These are phyloP conservation scores for Apodospora peruviana DNA, from an alignment of 495 filamentous ascomycete genomes.

Conservation along the genomic window DNA sequence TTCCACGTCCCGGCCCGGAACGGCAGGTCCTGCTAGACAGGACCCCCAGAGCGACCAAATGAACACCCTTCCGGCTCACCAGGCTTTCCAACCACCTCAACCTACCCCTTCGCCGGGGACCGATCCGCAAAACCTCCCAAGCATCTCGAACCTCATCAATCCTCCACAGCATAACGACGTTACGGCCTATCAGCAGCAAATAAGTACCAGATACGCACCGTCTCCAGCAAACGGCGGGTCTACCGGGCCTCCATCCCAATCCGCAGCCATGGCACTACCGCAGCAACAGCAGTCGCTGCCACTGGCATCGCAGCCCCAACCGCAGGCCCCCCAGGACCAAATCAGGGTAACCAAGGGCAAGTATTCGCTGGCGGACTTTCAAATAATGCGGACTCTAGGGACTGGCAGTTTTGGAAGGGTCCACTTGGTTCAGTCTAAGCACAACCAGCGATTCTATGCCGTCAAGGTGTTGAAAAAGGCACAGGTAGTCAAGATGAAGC, in stretches of 20 bases:
- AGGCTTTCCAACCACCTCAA: conserved; percentile 18
- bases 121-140: conserved; percentile 54
- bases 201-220: conserved; percentile 7
- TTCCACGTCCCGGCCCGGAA: background rate
- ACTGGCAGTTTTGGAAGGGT: conserved; percentile 97
- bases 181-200: conserved; percentile 20
- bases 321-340: conserved; percentile 14
- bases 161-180: conserved; percentile 50
- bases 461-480: conserved; percentile 97
- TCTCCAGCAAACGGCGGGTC: conserved; percentile 24
- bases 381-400: conserved; percentile 81
- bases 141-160: conserved; percentile 68
- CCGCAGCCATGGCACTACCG: conserved; percentile 19
- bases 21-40: conserved; percentile 5
- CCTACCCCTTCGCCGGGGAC: conserved; percentile 31
- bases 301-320: conserved; percentile 6
- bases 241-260: background rate
- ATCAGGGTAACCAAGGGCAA: conserved; percentile 88
- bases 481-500: conserved; percentile 99
- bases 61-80: conserved; percentile 33
- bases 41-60: conserved; percentile 27
- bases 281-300: conserved; percentile 14
- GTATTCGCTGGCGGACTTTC: conserved; percentile 86
- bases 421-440: conserved; percentile 91
- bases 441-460: conserved; percentile 96